Percentiles rank a stretch among this genome's conserved stretches.
Evolutionary conservation across 2,329 filamentous ascomycete genomes (phyloP).

Genomic region (Arthrobotrys iridis): DNA sequence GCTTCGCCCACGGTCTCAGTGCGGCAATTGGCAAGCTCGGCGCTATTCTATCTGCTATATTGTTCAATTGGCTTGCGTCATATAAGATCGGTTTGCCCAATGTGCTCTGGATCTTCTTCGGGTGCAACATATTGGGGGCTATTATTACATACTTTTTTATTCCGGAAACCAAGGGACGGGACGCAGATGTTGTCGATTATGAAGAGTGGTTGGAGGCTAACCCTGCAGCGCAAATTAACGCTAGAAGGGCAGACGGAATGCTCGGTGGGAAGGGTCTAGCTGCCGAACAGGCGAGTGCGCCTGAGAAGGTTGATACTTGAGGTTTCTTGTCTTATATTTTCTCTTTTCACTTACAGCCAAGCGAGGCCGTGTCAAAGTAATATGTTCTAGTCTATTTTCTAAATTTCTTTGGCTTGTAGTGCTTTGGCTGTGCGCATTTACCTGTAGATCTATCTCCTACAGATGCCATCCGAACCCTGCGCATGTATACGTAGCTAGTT

Average conservation of each 20-base stretch:
- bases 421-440: no score
- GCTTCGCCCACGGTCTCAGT: constrained; percentile 61
- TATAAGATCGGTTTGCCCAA: constrained; percentile 55
- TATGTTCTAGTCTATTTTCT: neutral
- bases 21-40: constrained; percentile 61
- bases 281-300: neutral
- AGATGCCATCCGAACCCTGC: no score
- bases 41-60: constrained; percentile 63
- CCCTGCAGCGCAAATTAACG: constrained; percentile 15
- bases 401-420: neutral
- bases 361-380: neutral
- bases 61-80: constrained; percentile 68
- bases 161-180: constrained; percentile 57
- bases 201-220: constrained; percentile 54
- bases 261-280: constrained; percentile 19
- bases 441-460: no score
- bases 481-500: no score
- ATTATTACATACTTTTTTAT: constrained; percentile 57
- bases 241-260: constrained; percentile 31
- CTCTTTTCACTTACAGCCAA: neutral
- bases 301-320: constrained; percentile 9
- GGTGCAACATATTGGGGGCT: constrained; percentile 56
- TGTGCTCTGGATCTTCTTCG: constrained; percentile 59
- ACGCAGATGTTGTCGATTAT: constrained; percentile 57
- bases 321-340: neutral